Evolutionary conservation across 768 basidiomycete species (phyloP).

Genomic region (Trametes cubensis): DNA sequence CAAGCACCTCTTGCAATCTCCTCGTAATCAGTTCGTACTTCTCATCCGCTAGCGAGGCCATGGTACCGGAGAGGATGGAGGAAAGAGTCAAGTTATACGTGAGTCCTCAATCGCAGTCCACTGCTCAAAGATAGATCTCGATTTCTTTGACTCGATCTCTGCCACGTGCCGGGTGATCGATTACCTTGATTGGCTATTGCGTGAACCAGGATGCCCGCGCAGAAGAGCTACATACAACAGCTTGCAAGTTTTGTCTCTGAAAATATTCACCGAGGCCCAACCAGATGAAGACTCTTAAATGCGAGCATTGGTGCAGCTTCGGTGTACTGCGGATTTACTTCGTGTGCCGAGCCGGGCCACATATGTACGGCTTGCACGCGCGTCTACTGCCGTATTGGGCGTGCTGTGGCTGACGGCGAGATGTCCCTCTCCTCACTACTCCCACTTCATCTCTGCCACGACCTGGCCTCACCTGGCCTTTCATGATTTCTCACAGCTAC

Average conservation of each 20-base stretch:
- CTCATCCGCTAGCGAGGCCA: constrained; percentile 36
- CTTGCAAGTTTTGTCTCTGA: too few relatives aligned
- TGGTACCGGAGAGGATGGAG: not conserved
- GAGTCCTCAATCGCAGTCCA: not conserved
- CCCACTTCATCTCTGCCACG: too few relatives aligned
- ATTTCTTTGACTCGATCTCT: constrained; percentile 11
- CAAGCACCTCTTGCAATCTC: constrained; percentile 84
- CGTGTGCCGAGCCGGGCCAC: too few relatives aligned
- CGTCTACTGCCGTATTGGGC: not conserved
- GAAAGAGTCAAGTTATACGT: not conserved
- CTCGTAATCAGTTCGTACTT: constrained; percentile 86
- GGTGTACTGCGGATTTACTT: too few relatives aligned
- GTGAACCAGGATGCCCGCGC: not conserved
- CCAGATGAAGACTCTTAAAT: too few relatives aligned
- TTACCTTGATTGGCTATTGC: not conserved
- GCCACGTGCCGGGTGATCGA: constrained; percentile 6
- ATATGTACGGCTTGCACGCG: too few relatives aligned
- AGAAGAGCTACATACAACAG: not conserved
- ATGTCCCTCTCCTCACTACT: too few relatives aligned
- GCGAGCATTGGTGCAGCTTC: too few relatives aligned
- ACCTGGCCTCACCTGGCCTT: too few relatives aligned
- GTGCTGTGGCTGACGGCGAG: not conserved
- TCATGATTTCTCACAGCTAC: too few relatives aligned
- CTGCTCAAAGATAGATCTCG: not conserved
- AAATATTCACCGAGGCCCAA: too few relatives aligned